These are phyloP conservation scores for Usnea hakonensis DNA, from an alignment of 495 filamentous ascomycete species.

Conservation along the genomic window DNA sequence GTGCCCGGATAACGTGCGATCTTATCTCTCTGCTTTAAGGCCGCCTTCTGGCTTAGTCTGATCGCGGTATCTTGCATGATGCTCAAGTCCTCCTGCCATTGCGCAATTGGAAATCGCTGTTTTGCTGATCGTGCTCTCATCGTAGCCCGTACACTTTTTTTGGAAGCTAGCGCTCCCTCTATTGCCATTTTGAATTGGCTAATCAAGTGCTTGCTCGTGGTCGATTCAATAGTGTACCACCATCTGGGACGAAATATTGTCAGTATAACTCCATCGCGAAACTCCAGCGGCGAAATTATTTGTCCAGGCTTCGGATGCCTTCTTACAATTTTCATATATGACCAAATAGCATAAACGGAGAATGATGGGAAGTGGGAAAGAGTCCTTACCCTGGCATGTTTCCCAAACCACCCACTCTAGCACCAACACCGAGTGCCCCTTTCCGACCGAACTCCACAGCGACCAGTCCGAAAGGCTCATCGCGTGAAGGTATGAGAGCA, in stretches of 20 bases:
- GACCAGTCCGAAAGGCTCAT: slow-evolving; percentile 76
- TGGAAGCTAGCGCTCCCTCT: slow-evolving; percentile 55
- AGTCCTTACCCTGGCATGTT: slow-evolving; percentile 63
- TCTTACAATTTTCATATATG: slow-evolving; percentile 21
- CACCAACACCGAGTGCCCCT: slow-evolving; percentile 67
- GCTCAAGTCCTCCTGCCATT: slow-evolving; percentile 58
- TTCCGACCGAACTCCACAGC: slow-evolving; percentile 76
- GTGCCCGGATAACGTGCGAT: background rate
- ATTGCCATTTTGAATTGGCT: slow-evolving; percentile 68
- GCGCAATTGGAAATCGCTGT: slow-evolving; percentile 67
- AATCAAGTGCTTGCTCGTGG: slow-evolving; percentile 58
- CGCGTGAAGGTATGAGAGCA: slow-evolving; percentile 68
- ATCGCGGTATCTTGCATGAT: slow-evolving; percentile 51
- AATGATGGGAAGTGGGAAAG: slow-evolving; percentile 34
- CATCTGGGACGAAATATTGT: slow-evolving; percentile 39
- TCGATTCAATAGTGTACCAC: slow-evolving; percentile 64
- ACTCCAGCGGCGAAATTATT: background rate
- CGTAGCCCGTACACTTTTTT: slow-evolving; percentile 47
- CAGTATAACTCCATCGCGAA: slow-evolving; percentile 30
- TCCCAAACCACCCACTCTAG: slow-evolving; percentile 58
- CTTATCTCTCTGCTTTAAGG: slow-evolving; percentile 17
- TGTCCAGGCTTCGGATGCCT: background rate
- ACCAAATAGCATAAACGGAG: slow-evolving; percentile 48
- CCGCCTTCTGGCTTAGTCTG: slow-evolving; percentile 20
- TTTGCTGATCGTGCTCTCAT: slow-evolving; percentile 72